Evolutionary conservation across 768 basidiomycete species (phyloP), one percentile per base, ranked within the genome.

Genomic region (Pholiota conissans): DNA sequence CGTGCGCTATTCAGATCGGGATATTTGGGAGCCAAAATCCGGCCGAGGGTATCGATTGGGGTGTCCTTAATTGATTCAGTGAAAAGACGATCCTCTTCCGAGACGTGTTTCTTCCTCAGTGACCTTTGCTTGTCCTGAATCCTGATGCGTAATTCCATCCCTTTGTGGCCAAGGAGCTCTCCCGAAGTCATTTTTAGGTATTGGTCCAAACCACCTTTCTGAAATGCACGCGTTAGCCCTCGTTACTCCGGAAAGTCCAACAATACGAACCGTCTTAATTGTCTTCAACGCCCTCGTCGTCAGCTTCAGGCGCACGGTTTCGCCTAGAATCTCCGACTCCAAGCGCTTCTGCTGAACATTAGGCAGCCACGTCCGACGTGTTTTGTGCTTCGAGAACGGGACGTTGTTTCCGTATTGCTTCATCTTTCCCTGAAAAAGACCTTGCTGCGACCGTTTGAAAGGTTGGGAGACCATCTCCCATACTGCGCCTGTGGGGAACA

Each of bases 391-490:
- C 22, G 93, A 94, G 71, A 92, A 89, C 0, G 93, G 92, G 48
- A 95, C 91, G 67, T 88, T 94, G 78, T 95, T 94, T 24, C 93
- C 93, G 62, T 85, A 85, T 65, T 86, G 87, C 64, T 86, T 91
- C 54, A 76, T 83, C 69, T 86, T 89, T 14, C 92, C 92, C 54
- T 93, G 90, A 67, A 90, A 94, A 1, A 95, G 85, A 54, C 92
- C 93, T 2, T 84, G 75, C 63, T 93, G 85, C 1, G 90, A 75
- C 40, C 91, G 87, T 69, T 93, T 94, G 76, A 93, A 92, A 7
- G 90, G 87, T 59, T 83, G 80, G 27, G 89, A 82, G 61, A 84
- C 67, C 55, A 71, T 67, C 45, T 75, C 71, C 64, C 65, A 69
- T 40, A 72, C 63, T 30, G 61, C 61, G 42, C 68, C 62, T 54